These are phyloP conservation scores for Metschnikowia corniflorae DNA, from an alignment of 805 yeast genomes.

Conservation along the genomic window DNA sequence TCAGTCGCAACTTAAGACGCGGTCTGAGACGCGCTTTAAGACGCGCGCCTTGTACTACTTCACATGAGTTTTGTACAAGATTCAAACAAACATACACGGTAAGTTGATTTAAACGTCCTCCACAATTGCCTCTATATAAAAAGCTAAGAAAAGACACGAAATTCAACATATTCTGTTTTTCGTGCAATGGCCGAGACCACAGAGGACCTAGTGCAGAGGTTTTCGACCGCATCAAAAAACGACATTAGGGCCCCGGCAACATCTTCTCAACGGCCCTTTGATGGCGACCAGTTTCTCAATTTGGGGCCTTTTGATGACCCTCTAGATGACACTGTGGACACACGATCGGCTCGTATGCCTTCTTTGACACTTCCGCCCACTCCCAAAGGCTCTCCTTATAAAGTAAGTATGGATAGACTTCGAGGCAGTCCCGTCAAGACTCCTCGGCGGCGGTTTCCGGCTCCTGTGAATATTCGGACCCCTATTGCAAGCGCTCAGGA, in stretches of 20 bases:
- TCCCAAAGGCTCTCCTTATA: conserved; percentile 9
- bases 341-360: background rate
- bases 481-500: background rate
- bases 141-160: too few species aligned
- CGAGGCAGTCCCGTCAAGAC: conserved; percentile 15
- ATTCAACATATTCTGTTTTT: background rate
- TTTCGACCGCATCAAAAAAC: conserved; percentile 1
- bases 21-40: too few species aligned
- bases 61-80: too few species aligned
- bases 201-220: conserved; percentile 13
- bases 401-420: conserved; percentile 10
- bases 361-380: conserved; percentile 10
- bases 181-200: conserved; percentile 10
- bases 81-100: too few species aligned
- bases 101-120: too few species aligned
- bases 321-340: conserved; percentile 5
- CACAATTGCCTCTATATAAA: too few species aligned
- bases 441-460: conserved; percentile 6
- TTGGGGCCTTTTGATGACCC: conserved; percentile 7
- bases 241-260: background rate
- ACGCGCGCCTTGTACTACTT: too few species aligned
- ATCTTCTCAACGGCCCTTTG: conserved; percentile 3
- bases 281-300: conserved; percentile 4
- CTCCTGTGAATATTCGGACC: conserved; percentile 1
- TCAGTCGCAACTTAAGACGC: too few species aligned